These are phyloP conservation scores for Neurospora sp. DNA, from an alignment of 2,329 filamentous ascomycete genomes.

Conservation along the genomic window DNA sequence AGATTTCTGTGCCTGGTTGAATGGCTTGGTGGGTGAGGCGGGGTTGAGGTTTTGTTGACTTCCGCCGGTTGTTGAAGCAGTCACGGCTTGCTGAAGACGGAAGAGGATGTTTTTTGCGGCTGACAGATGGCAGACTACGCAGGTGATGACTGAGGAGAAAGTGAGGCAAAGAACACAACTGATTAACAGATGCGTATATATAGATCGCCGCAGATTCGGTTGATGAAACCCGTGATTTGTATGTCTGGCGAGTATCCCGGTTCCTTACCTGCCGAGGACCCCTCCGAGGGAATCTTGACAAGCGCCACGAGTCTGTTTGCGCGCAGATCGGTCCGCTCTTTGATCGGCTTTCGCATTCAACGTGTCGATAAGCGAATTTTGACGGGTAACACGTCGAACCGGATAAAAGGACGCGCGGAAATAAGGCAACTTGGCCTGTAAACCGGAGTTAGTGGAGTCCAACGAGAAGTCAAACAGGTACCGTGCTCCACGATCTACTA, in stretches of 20 bases:
- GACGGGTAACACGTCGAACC: not conserved
- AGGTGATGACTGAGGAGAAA: not conserved
- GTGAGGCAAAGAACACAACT: not conserved
- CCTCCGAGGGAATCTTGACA: not conserved
- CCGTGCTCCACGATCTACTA: no score
- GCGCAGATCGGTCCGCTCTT: not conserved
- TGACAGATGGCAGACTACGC: not conserved
- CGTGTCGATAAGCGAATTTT: not conserved
- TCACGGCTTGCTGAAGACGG: not conserved
- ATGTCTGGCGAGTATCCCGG: not conserved
- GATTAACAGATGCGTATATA: not conserved
- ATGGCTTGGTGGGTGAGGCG: not conserved
- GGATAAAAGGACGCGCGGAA: not conserved
- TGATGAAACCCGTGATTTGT: not conserved
- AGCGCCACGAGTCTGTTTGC: not conserved
- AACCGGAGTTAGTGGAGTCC: not conserved
- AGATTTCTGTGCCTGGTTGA: not conserved
- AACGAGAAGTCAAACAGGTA: not conserved
- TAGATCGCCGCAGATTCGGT: not conserved
- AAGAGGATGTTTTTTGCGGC: not conserved
- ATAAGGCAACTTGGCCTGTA: not conserved
- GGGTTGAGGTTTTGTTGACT: not conserved
- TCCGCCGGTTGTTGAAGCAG: not conserved
- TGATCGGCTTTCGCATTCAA: not conserved
- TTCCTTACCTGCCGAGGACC: not conserved